Conservation (phyloP, 176 grass and related monocot species). For the Paspalum vaginatum region DNA sequence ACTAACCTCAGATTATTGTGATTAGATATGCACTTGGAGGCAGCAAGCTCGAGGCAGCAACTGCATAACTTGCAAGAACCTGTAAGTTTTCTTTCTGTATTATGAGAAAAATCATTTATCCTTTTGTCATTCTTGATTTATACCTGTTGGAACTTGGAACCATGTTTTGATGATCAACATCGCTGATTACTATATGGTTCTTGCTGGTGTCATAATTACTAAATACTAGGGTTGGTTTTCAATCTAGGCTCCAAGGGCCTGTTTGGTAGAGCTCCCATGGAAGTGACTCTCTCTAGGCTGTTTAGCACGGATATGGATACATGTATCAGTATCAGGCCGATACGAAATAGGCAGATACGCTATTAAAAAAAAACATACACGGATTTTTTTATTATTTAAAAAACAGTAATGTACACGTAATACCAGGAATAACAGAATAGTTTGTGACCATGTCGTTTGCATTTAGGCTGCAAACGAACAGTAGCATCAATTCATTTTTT, state of each 20-base stretch:
- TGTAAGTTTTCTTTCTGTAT: constrained; percentile 14
- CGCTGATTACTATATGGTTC: constrained; percentile 2
- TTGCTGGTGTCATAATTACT: neutral
- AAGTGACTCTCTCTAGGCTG: too few relatives aligned
- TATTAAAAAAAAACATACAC: neutral
- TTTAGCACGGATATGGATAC: too few relatives aligned
- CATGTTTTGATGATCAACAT: neutral
- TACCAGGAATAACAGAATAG: neutral
- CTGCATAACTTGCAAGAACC: constrained; percentile 36
- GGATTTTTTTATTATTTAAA: neutral
- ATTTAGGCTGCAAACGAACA: neutral
- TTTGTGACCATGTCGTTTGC: neutral
- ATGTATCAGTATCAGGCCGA: too few relatives aligned
- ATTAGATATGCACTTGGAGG: constrained; percentile 45
- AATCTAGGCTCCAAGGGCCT: neutral
- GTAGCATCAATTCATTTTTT: neutral
- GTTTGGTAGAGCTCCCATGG: neutral
- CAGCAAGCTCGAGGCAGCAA: constrained; percentile 40
- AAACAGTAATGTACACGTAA: neutral
- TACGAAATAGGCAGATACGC: neutral
- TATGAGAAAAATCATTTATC: neutral
- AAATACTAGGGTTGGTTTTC: constrained; percentile 3
- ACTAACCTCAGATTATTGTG: constrained; percentile 27
- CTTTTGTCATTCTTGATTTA: neutral
- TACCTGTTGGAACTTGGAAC: neutral